Evolutionary conservation across 208 protist species (phyloP).

Genomic region (Wallacemonas sp.): DNA sequence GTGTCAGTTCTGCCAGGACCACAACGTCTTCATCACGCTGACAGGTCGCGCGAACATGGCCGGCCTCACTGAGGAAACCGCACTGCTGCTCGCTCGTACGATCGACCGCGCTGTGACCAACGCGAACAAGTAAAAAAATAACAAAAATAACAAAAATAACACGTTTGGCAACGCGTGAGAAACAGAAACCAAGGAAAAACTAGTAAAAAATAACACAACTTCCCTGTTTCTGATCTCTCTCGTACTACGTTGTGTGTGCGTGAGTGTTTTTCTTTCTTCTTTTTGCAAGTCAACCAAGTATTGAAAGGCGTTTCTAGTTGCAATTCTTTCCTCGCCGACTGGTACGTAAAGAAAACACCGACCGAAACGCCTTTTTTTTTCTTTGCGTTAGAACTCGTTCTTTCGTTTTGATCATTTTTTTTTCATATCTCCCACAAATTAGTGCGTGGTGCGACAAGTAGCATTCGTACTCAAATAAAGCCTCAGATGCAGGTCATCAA

Average conservation of each 20-base stretch:
- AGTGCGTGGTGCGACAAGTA: not conserved
- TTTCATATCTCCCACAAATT: constrained; percentile 3
- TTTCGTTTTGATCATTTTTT: not conserved
- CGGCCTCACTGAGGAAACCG: constrained; percentile 63
- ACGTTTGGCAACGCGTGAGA: too few relatives aligned
- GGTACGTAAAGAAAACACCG: too few relatives aligned
- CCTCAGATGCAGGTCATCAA: too few relatives aligned
- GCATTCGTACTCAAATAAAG: not conserved
- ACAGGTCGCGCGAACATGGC: constrained; percentile 86
- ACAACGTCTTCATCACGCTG: constrained; percentile 75
- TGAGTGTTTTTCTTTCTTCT: not conserved
- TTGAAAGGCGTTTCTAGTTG: not conserved
- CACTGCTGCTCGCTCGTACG: constrained; percentile 50
- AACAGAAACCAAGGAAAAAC: constrained; percentile 17
- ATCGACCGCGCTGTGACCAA: constrained; percentile 69
- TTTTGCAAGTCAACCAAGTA: too few relatives aligned
- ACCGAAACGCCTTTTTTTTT: constrained; percentile 24
- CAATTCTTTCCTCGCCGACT: constrained; percentile 7
- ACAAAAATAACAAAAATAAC: not conserved
- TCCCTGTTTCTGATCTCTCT: too few relatives aligned
- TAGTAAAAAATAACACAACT: not conserved
- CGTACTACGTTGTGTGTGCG: not conserved
- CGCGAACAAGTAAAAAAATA: constrained; percentile 19
- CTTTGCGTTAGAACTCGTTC: constrained; percentile 12
- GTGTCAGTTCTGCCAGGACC: constrained; percentile 68